Evolutionary conservation across 768 basidiomycete genomes (phyloP), one percentile per base, ranked within the genome.

Genomic region (Dendrothele bispora): DNA sequence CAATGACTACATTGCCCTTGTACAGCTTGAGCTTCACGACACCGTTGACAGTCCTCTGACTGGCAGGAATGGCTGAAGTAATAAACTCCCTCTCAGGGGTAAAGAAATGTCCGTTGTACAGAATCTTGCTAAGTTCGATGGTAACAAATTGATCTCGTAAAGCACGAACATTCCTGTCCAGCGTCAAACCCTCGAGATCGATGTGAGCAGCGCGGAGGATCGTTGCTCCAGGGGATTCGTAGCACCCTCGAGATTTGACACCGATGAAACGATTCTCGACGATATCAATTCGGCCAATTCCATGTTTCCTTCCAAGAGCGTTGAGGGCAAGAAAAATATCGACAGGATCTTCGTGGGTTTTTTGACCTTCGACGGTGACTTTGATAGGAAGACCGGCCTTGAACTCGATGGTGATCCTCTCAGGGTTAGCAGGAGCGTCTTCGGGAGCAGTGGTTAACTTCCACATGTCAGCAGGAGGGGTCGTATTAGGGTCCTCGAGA

Each of bases 181-280:
- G 82, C n/a, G 94, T 97, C 45, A 99, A 81, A 36, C 97, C 97
- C 68, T 98, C 97, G 56, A 99, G 72, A 58, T 99, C 97, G 68
- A 99, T 77, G 73, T 98, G 97, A 6, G 97, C 95, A 14, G 79
- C 84, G 51, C 97, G 91, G 39, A 99, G 78, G 71, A 98, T 98
- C 41, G 95, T 97, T 20, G 93, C 97, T 5, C 87, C 97, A 14
- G 97, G 97, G 2, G 90, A 88, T 70, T 99, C 97, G 75, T 99
- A 99, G 74, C 97, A 99, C n/a, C 97, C 97, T 26, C 97, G 91
- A 39, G 91, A 93, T 71, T 98, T 99, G 64, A 99, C 97, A 48
- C 97, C 97, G 65, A 98, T 98, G 75, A 97, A 99, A 45, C 97
- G 82, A 77, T 99, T 99, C 75, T 99, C 95, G 62, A 99, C 97